Evolutionary conservation across 176 grass and related monocot genomes (phyloP).

Genomic region (Otatea glauca): DNA sequence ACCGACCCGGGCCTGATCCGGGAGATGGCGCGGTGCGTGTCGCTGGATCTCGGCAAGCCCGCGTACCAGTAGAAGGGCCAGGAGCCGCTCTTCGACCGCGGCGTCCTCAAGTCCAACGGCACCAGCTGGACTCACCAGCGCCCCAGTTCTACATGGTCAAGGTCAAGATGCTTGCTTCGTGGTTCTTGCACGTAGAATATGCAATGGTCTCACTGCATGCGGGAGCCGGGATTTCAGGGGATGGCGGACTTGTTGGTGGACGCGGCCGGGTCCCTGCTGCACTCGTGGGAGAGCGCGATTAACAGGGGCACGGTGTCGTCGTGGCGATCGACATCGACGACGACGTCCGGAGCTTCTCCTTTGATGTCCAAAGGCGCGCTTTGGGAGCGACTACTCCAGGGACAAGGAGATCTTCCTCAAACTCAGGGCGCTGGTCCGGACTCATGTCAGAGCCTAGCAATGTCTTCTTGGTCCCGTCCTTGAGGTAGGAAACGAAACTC

Average conservation of each 20-base stretch:
- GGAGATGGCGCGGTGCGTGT: constrained; percentile 77
- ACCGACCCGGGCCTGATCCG: constrained; percentile 75
- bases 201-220: neutral
- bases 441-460: constrained; percentile 62
- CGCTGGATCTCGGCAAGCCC: constrained; percentile 73
- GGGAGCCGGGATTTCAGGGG: neutral
- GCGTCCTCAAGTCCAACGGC: constrained; percentile 77
- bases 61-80: constrained; percentile 70
- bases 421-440: constrained; percentile 55
- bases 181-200: constrained; percentile 2
- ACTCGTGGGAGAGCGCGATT: constrained; percentile 52
- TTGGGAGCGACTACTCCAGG: constrained; percentile 63
- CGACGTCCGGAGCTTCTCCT: constrained; percentile 76
- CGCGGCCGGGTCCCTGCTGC: constrained; percentile 30
- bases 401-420: constrained; percentile 75
- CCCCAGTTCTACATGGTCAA: constrained; percentile 76
- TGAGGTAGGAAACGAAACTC: constrained; percentile 30
- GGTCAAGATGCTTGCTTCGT: constrained; percentile 47
- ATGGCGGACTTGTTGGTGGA: neutral
- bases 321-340: constrained; percentile 62
- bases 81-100: constrained; percentile 70
- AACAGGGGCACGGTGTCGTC: constrained; percentile 18
- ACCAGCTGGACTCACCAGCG: constrained; percentile 58
- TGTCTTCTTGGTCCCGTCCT: constrained; percentile 66
- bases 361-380: constrained; percentile 73